Conservation (phyloP, 371 early-diverging fungal genomes). For the Actinomortierella ambigua region DNA sequence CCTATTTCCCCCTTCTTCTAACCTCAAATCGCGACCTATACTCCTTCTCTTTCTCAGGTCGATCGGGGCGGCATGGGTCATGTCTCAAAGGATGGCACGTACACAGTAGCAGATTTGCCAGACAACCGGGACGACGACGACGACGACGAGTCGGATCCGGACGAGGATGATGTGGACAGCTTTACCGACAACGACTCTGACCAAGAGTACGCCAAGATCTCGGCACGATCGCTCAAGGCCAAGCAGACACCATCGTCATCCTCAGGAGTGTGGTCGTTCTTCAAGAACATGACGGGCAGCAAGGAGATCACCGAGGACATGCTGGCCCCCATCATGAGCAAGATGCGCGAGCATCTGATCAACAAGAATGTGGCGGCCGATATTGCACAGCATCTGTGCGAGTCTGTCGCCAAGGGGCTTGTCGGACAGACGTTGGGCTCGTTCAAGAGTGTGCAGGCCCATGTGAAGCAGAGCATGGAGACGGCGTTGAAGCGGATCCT, state of each 20-base stretch:
- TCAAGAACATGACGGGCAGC: slow-evolving; percentile 70
- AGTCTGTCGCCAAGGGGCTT: slow-evolving; percentile 77
- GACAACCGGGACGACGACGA: slow-evolving; percentile 58
- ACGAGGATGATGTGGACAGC: slow-evolving; percentile 52
- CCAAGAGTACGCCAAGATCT: slow-evolving; percentile 38
- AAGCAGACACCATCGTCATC: slow-evolving; percentile 25
- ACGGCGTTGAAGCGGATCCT: slow-evolving; percentile 84
- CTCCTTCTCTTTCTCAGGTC: slow-evolving; percentile 56
- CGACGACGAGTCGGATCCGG: too few species aligned
- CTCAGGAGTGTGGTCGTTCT: slow-evolving; percentile 65
- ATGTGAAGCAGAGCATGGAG: slow-evolving; percentile 84
- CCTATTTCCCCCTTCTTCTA: too few species aligned
- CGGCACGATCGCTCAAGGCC: slow-evolving; percentile 37
- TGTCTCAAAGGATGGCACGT: slow-evolving; percentile 74
- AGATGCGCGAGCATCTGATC: slow-evolving; percentile 91
- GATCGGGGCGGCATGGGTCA: slow-evolving; percentile 64
- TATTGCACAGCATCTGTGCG: slow-evolving; percentile 86
- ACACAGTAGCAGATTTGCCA: slow-evolving; percentile 82
- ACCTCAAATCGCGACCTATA: too few species aligned
- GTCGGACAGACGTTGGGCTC: slow-evolving; percentile 80
- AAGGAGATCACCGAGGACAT: slow-evolving; percentile 68
- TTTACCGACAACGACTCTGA: slow-evolving; percentile 47
- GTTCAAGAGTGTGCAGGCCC: slow-evolving; percentile 70
- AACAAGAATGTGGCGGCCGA: slow-evolving; percentile 95
- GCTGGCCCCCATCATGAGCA: slow-evolving; percentile 71